Evolutionary conservation across 2,329 filamentous ascomycete species (phyloP).

Genomic region (Fusarium nelsonii): DNA sequence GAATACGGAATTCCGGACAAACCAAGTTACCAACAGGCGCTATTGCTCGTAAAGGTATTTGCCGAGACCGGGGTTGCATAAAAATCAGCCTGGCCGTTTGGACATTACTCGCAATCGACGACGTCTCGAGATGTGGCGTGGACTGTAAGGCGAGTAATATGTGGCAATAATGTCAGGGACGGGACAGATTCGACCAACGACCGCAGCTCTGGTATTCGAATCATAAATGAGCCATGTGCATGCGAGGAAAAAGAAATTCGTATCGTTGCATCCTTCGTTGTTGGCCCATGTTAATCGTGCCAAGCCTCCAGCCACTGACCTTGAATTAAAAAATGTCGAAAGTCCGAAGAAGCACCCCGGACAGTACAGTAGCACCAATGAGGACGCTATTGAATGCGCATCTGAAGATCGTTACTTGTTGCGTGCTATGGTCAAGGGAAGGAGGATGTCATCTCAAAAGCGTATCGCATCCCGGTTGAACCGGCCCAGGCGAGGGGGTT

Average conservation of each 20-base stretch:
- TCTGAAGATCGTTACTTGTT: slow-evolving; percentile 38
- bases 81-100: slow-evolving; percentile 1
- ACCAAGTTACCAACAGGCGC: slow-evolving; percentile 6
- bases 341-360: slow-evolving; percentile 5
- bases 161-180: slow-evolving; percentile 16
- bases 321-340: slow-evolving; percentile 20
- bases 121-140: slow-evolving; percentile 9
- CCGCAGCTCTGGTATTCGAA: background rate
- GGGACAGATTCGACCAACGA: slow-evolving; percentile 1
- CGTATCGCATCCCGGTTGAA: slow-evolving; percentile 43
- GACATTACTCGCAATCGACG: slow-evolving; percentile 13
- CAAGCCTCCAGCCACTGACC: background rate
- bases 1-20: slow-evolving; percentile 11
- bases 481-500: background rate
- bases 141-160: background rate
- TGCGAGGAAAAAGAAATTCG: slow-evolving; percentile 3
- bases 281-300: background rate
- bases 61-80: slow-evolving; percentile 30
- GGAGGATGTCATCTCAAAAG: slow-evolving; percentile 37
- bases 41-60: slow-evolving; percentile 37
- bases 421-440: slow-evolving; percentile 30
- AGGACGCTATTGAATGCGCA: slow-evolving; percentile 4
- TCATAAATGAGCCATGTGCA: slow-evolving; percentile 9
- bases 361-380: slow-evolving; percentile 3
- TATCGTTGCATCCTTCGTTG: slow-evolving; percentile 16